Base-by-base conservation (phyloP, 208 protist genomes). In the Herpetomonas samuelpessoai region DNA sequence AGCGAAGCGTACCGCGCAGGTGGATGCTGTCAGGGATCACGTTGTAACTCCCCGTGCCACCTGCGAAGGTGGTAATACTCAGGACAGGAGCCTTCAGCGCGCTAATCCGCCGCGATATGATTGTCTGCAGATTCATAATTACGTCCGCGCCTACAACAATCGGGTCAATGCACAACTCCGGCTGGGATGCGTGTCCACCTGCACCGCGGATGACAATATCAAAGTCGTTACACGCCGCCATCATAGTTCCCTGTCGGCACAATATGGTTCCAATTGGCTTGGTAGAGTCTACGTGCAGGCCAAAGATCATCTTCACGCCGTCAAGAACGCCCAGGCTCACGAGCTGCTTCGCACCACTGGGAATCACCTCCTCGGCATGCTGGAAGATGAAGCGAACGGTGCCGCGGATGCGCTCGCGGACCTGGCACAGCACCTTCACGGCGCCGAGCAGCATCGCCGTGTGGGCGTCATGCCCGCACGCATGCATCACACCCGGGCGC, bases 11-110 rank as follows among this genome's bases (percentile, higher is more conserved):
- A 39, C 83, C 83, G 12, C 79, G 79, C 62, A 91, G 59, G 41
- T 85, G 79, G 10, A 83, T 79, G 12, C 58, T 74, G 51, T 84
- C 71, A 18, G 83, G 83, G 25, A 91, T 91, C 47, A 91, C 83
- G 55, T 91, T 91, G 57, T 91, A 86, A 63, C 73, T 83, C 7
- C 79, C 79, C 27, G 67, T 70, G 1, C 83, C 83, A 45, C 69
- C 77, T 12, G 74, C 64, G 56, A 91, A 80, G 3, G 76, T 84
- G 0, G 83, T 76, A 44, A 91, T 73, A 49, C 76, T 84, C 31
- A 91, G 62, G 31, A 91, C 83, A 0, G 83, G 83, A 3, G 83
- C 64, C 46, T 61, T 68, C 31, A 80, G 70, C 21, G 83, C 76
- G 38, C 77, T 76, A 46, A 87, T 78, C 52, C 79, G 79, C 24